Evolutionary conservation across 2,329 filamentous ascomycete species (phyloP).

Genomic region (Thermoascus crustaceus): DNA sequence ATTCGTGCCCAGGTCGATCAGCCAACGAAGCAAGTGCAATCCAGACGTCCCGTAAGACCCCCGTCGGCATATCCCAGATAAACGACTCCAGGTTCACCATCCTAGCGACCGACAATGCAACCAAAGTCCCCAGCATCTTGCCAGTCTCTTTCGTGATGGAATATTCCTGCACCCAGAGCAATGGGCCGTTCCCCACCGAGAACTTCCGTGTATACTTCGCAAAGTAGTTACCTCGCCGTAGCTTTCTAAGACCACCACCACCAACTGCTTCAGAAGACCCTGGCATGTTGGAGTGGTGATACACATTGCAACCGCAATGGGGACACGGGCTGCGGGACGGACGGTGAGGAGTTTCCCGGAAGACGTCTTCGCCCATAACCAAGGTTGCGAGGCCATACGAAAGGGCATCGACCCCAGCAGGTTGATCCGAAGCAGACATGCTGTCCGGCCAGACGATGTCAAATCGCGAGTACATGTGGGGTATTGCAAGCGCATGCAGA

Average conservation of each 20-base stretch:
- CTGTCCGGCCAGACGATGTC: conserved; percentile 83
- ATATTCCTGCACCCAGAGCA: conserved; percentile 73
- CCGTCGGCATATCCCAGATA: conserved; percentile 84
- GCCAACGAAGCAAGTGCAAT: conserved; percentile 65
- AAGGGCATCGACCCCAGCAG: conserved; percentile 69
- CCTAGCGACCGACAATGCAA: conserved; percentile 67
- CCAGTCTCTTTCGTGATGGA: conserved; percentile 74
- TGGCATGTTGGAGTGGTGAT: conserved; percentile 11
- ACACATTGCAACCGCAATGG: conserved; percentile 22
- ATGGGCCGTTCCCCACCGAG: conserved; percentile 72
- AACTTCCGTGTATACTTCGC: conserved; percentile 74
- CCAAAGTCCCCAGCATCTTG: conserved; percentile 80
- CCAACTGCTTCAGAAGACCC: conserved; percentile 3
- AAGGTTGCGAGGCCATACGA: conserved; percentile 75
- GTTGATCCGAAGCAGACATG: conserved; percentile 53
- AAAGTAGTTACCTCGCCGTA: conserved; percentile 62
- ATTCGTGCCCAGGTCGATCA: conserved; percentile 52
- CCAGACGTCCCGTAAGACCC: conserved; percentile 73
- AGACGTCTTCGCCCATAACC: conserved; percentile 62
- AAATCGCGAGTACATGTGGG: conserved; percentile 75
- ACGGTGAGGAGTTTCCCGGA: conserved; percentile 37
- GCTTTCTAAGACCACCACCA: conserved; percentile 9
- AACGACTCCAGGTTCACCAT: conserved; percentile 79
- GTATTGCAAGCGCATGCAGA: conserved; percentile 65
- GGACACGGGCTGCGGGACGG: conserved; percentile 14